Conservation (phyloP, 495 filamentous ascomycete genomes). For the Talaromyces thailandensis region DNA sequence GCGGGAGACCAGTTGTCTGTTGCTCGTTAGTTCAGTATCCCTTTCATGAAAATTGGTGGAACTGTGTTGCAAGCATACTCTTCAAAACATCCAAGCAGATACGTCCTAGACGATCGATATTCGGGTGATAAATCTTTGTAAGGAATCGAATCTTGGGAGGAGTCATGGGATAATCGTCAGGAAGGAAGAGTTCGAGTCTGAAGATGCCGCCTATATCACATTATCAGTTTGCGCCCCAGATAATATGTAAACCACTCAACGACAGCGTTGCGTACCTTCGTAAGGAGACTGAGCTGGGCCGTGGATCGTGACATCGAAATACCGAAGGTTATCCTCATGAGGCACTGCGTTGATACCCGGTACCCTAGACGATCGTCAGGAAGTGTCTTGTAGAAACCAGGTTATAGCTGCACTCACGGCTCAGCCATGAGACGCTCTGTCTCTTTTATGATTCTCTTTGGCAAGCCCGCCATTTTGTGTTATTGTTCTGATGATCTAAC, state of each 20-base stretch:
- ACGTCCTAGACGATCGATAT: conserved; percentile 93
- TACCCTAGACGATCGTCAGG: conserved; percentile 46
- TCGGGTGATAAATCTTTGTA: conserved; percentile 98
- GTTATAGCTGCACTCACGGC: conserved; percentile 55
- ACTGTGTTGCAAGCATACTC: conserved; percentile 48
- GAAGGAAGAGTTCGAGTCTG: conserved; percentile 96
- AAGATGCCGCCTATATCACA: conserved; percentile 70
- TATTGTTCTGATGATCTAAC: background rate
- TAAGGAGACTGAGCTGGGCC: conserved; percentile 93
- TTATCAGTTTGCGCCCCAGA: conserved; percentile 13
- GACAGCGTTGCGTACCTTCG: conserved; percentile 51
- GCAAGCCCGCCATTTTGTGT: conserved; percentile 50
- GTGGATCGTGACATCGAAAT: conserved; percentile 95
- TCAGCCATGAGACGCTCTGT: conserved; percentile 95
- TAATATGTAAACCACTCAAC: background rate
- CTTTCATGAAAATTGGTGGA: background rate
- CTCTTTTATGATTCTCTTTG: conserved; percentile 97
- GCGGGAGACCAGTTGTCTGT: conserved; percentile 98
- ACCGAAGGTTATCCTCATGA: conserved; percentile 96
- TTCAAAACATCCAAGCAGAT: conserved; percentile 98
- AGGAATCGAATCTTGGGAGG: conserved; percentile 97
- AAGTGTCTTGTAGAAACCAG: background rate
- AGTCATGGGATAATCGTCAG: conserved; percentile 98
- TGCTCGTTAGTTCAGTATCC: conserved; percentile 7
- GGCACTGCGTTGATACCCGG: conserved; percentile 94